Conservation (phyloP, 768 basidiomycete genomes). For the Lentinula boryana region DNA sequence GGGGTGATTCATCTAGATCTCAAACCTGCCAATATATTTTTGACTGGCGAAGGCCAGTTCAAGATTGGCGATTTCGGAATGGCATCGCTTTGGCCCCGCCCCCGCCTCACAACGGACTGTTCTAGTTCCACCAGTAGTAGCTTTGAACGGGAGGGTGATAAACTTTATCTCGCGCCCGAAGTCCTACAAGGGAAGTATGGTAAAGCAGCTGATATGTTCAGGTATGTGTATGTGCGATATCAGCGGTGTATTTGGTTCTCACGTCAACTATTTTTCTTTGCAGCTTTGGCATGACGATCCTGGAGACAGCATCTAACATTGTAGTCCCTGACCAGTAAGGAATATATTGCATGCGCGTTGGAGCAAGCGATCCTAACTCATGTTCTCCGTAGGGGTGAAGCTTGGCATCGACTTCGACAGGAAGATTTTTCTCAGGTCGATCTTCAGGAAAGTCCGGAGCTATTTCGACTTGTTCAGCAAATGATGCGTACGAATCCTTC, state of each 20-base stretch:
- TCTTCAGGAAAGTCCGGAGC: constrained; percentile 55
- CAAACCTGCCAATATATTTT: constrained; percentile 95
- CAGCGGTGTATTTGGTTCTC: constrained; percentile 29
- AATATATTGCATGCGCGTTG: neutral
- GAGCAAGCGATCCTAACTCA: constrained; percentile 19
- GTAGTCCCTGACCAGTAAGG: constrained; percentile 95
- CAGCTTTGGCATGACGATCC: constrained; percentile 92
- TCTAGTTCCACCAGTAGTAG: constrained; percentile 30
- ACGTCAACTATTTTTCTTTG: constrained; percentile 26
- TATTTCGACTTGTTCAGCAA: constrained; percentile 60
- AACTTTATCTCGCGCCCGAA: constrained; percentile 95
- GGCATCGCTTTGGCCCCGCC: constrained; percentile 89
- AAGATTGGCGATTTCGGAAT: constrained; percentile 99
- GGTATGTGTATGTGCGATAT: constrained; percentile 50
- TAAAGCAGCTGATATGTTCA: constrained; percentile 94
- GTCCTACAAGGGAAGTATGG: constrained; percentile 89
- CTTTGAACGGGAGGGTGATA: constrained; percentile 96
- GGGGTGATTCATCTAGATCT: constrained; percentile 93
- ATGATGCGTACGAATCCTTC: constrained; percentile 77
- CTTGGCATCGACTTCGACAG: constrained; percentile 89
- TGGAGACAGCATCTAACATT: constrained; percentile 94
- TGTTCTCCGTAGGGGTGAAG: constrained; percentile 62
- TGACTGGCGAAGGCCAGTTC: constrained; percentile 81
- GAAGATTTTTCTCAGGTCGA: constrained; percentile 90
- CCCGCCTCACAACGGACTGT: constrained; percentile 18